Evolutionary conservation across 1,284 basidiomycete genomes (phyloP), one percentile per base, ranked within the genome.

Genomic region (Ganoderma sinense): DNA sequence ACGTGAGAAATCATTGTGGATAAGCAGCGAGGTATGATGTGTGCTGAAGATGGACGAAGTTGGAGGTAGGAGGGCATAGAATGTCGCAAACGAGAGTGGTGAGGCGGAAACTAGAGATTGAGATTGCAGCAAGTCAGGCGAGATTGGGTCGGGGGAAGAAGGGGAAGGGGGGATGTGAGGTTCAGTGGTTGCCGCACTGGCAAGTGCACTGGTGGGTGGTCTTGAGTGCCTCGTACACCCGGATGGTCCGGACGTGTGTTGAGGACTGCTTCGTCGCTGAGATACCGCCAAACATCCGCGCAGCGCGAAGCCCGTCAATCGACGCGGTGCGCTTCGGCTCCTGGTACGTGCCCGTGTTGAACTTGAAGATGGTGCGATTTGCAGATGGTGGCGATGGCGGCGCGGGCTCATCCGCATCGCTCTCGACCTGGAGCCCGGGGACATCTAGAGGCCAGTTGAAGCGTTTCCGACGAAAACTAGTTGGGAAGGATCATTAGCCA

Each of bases 381-480:
- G 69, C 31, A 23, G 43, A 7, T 18, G 69, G 64, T 13, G 63
- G 51, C 16, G 63, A 40, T 1, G 33, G 45, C 43, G 51, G 58
- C 33, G 58, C 43, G 10, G 62, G 39, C 13, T 71, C 68, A 18
- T 68, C 70, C 1, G 40, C 20, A 20, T 73, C 71, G 26, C 73
- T 74, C 31, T 71, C 70, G 62, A 70, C 74, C 62, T 55, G 74
- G 60, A 68, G 73, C 71, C 70, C 77, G 66, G 72, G 75, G 65
- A 74, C 63, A 41, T 77, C 76, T 36, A 67, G 64, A 1, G 76
- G 76, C 75, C 75, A 71, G 74, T 89, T 87, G 78, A 91, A 87
- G 43, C 90, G 86, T 69, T 81, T 81, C 64, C 89, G 86, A 62
- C 86, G 86, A 80, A 91, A 91, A 69, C 90, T 91, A 69, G 31